Base-by-base conservation (phyloP, 2,329 filamentous ascomycete species). In the Alternaria brassicae region DNA sequence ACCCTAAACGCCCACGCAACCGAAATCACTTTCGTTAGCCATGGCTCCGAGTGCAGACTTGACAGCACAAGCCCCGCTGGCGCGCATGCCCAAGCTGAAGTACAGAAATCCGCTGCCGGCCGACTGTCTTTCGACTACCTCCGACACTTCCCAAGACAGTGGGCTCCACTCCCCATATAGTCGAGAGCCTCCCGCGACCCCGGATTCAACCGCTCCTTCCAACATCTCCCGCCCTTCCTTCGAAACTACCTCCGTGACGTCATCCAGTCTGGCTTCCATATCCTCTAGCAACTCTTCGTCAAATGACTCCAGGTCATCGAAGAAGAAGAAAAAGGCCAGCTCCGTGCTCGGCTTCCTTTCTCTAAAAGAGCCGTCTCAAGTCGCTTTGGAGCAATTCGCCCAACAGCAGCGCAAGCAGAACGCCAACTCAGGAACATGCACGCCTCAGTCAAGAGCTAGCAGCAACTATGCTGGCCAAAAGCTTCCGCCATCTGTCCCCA, bases 401-500 rank as follows among this genome's bases (percentile, higher is more conserved):
- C 73, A 80, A 25, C 78, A 77, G 62, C 79, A 80, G 69, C 79
- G 74, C 62, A 81, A 77, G 65, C 75, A 78, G 57, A 68, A 72
- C n/a, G 63, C 67, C 23, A 36, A 37, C 28, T 75, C 73, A 54
- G 69, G 68, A 30, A 45, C 61, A 4, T 48, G 53, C 3, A 61
- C 65, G 6, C 65, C 67, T 9, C 54, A 58, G n/a, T 65, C 61
- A 27, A 41, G 36, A 49, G 47, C 44, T 28, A 63, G 58, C 49
- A 63, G 48, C 34, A 75, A 49, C 23, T 68, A 78, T 28, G 70
- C 71, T 12, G 74, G 76, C 34, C 60, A 81, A 59, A 83, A 81
- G 62, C 76, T 85, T 36, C 83, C 83, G 6, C 64, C 77, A 3
- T 74, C 73, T 53, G 81, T 85, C 1, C 83, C 83, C 19, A 84